These are phyloP conservation scores for Colletotrichum abscissum DNA, from an alignment of 2,329 filamentous ascomycete genomes.

Conservation along the genomic window DNA sequence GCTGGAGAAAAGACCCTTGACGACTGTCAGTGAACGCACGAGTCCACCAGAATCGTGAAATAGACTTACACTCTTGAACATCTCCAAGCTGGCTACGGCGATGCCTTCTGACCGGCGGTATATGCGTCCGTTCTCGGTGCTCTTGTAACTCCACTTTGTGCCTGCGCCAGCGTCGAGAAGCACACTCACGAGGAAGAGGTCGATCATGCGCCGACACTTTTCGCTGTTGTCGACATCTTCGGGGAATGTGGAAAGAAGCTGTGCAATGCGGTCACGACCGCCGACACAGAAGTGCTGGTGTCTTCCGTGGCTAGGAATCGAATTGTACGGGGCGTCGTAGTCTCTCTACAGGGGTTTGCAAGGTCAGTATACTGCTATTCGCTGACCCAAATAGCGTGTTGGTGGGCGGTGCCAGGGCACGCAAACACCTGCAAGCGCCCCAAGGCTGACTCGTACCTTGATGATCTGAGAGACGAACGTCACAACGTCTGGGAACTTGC, in stretches of 20 bases:
- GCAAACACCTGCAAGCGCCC: background rate
- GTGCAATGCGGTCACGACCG: constrained; percentile 77
- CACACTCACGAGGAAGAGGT: constrained; percentile 83
- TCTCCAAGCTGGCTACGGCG: constrained; percentile 81
- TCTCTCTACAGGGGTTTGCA: constrained; percentile 54
- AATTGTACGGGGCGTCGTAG: constrained; percentile 64
- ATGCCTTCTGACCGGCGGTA: constrained; percentile 91
- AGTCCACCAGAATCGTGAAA: background rate
- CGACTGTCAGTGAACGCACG: background rate
- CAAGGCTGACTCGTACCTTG: constrained; percentile 71
- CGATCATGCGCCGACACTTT: constrained; percentile 79
- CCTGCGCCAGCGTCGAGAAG: constrained; percentile 90
- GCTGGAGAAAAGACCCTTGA: constrained; percentile 84
- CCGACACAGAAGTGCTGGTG: constrained; percentile 90
- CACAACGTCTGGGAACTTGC: constrained; percentile 85
- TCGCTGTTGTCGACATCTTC: constrained; percentile 77
- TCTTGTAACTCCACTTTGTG: constrained; percentile 92
- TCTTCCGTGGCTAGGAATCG: constrained; percentile 86
- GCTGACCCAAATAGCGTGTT: background rate
- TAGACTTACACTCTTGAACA: constrained; percentile 81
- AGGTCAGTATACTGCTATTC: constrained; percentile 17
- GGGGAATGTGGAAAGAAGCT: constrained; percentile 77
- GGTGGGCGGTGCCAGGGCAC: background rate
- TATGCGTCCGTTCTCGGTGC: constrained; percentile 83
- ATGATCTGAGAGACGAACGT: constrained; percentile 92